Percentiles rank a stretch among this genome's conserved stretches.
Conservation (phyloP, 192 early-diverging fungal species). For the Pilaira anomala region DNA sequence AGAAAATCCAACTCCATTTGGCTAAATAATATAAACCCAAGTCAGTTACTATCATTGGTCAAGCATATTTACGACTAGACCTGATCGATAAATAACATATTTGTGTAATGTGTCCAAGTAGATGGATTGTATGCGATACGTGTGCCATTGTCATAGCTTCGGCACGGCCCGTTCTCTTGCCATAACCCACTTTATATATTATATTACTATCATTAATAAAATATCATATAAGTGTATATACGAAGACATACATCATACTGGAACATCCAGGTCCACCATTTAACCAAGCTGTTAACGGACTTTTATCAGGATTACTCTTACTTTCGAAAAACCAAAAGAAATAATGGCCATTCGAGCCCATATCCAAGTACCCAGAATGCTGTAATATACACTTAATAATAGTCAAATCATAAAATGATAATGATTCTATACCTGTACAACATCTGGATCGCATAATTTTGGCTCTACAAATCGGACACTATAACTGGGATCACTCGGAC, state of each 20-base stretch:
- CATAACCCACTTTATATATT: slow-evolving; percentile 4
- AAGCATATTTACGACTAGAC: slow-evolving; percentile 14
- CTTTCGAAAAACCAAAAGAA: slow-evolving; percentile 99
- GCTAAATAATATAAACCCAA: slow-evolving; percentile 38
- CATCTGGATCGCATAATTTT: slow-evolving; percentile 40
- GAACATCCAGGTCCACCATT: slow-evolving; percentile 86
- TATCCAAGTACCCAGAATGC: slow-evolving; percentile 79
- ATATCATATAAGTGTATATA: neutral
- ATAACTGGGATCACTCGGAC: neutral
- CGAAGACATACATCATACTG: slow-evolving; percentile 16
- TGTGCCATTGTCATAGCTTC: slow-evolving; percentile 71
- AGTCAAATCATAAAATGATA: neutral
- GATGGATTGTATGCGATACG: slow-evolving; percentile 62
- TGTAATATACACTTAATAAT: slow-evolving; percentile 14
- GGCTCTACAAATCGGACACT: slow-evolving; percentile 28
- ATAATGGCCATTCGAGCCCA: slow-evolving; percentile 69
- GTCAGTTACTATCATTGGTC: neutral
- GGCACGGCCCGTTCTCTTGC: slow-evolving; percentile 61
- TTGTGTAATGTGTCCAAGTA: slow-evolving; percentile 89
- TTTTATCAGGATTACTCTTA: slow-evolving; percentile 65
- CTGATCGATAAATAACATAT: slow-evolving; percentile 82
- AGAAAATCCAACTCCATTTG: slow-evolving; percentile 87
- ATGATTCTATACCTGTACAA: slow-evolving; percentile 4
- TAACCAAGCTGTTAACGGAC: slow-evolving; percentile 76
- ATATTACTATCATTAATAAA: slow-evolving; percentile 1